Base-by-base conservation (phyloP, 73 alveolate species). In the Breviolum minutum region DNA sequence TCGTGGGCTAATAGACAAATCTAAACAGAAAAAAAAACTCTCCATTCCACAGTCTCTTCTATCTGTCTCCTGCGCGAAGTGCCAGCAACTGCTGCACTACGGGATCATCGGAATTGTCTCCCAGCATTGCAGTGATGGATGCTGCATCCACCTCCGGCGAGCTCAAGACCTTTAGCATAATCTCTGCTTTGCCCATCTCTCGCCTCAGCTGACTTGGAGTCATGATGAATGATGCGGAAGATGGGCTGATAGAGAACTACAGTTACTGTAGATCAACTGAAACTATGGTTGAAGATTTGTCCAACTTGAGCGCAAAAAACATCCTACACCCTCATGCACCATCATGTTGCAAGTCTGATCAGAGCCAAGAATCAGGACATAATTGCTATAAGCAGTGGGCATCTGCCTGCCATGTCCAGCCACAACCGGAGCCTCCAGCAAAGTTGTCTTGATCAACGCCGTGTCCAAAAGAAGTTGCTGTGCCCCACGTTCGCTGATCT, bases 331-430 rank as follows among this genome's bases (percentile, higher is more conserved):
- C 24, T 10, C 69, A 48, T 68, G 3, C 77, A 2, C 77, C 77
- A 14, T 22, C 77, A 40, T 40, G 54, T 3, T 68, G 77, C n/a
- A 14, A 14, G 4, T 22, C 77, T 68, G n/a, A 68, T 68, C 92
- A 40, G 3, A n/a, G 87, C 80, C 90, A 32, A 73, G 98, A 30
- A 3, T 63, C 99, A 94, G 26, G n/a, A 94, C 99, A 20, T 94
- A 94, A 94, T 94, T 94, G 99, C 99, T 94, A 76, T 94, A 94
- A 8, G 99, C 99, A 16, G 99, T 94, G 29, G 99, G 99, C 99
- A 94, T 63, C 73, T 77, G 94, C 26, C 99, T 68, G 63, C 99
- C 99, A 66, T 80, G 99, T 79, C 99, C 99, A 32, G 99, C 99
- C 60, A 94, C 74, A 54, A 95, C 99, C 30, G 99, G 99, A 19